Percentiles rank a stretch among this genome's conserved stretches.
phyloP scores from a whole-genome alignment of 1,284 basidiomycete species.

The Ceratobasidium papillatum region DNA sequence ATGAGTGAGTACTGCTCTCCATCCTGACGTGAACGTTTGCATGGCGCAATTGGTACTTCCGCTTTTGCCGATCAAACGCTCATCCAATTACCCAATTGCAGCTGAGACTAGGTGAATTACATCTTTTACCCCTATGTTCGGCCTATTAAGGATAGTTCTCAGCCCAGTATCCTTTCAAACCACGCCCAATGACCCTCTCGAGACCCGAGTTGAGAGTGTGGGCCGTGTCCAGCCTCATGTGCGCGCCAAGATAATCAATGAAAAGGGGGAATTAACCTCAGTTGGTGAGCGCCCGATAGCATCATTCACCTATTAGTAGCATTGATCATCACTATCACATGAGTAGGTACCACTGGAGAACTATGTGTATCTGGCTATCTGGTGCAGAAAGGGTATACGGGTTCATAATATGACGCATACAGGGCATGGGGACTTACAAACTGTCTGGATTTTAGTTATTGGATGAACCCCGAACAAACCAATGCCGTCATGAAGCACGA shows the following conservation, averaged over 20 bases:
- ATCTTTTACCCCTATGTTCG: not conserved
- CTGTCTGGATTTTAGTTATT: slow-evolving; percentile 64
- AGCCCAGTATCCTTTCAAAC: slow-evolving; percentile 87
- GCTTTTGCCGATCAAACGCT: not conserved
- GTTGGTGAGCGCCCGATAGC: slow-evolving; percentile 27
- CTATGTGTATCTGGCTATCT: slow-evolving; percentile 78
- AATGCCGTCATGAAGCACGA: slow-evolving; percentile 66
- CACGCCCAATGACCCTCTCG: slow-evolving; percentile 68
- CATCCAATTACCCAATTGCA: slow-evolving; percentile 44
- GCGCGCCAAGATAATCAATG: slow-evolving; percentile 74
- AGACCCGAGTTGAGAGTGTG: slow-evolving; percentile 81
- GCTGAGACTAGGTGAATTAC: slow-evolving; percentile 53
- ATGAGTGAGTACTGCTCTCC: slow-evolving; percentile 69
- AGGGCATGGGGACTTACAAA: not conserved
- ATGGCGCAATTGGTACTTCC: not conserved
- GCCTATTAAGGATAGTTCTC: slow-evolving; percentile 46
- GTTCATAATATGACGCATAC: slow-evolving; percentile 42
- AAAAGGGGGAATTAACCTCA: slow-evolving; percentile 51
- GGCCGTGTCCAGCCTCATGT: slow-evolving; percentile 80
- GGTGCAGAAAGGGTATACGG: slow-evolving; percentile 73
- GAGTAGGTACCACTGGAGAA: slow-evolving; percentile 66
- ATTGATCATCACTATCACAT: not conserved
- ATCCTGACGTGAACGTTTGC: not conserved
- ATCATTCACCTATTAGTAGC: not conserved
- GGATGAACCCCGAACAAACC: slow-evolving; percentile 78